phyloP scores from a whole-genome alignment of 805 yeast genomes.

The Hanseniaspora thailandica region DNA sequence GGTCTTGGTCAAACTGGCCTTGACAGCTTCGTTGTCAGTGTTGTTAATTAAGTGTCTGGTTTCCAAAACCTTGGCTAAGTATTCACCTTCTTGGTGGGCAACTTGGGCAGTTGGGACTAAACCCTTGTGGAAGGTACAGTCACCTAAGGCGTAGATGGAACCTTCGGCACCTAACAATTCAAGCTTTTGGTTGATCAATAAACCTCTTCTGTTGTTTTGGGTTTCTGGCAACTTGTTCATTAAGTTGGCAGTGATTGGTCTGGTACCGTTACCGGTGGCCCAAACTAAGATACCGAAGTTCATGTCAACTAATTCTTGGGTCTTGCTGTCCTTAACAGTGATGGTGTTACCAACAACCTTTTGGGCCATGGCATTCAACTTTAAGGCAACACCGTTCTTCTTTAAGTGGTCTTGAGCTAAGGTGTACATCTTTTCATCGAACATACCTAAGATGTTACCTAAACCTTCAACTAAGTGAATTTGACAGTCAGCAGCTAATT shows the following conservation, averaged over 20 bases:
- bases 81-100: conserved; percentile 87
- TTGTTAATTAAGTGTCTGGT: conserved; percentile 52
- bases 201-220: conserved; percentile 80
- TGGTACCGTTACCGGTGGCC: conserved; percentile 95
- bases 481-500: conserved; percentile 64
- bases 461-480: conserved; percentile 83
- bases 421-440: conserved; percentile 54
- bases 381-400: conserved; percentile 56
- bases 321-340: conserved; percentile 53
- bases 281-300: conserved; percentile 91
- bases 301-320: conserved; percentile 56
- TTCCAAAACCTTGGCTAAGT: conserved; percentile 60
- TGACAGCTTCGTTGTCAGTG: conserved; percentile 27
- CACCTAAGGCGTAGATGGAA: conserved; percentile 77
- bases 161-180: conserved; percentile 73
- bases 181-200: conserved; percentile 70
- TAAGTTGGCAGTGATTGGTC: conserved; percentile 59
- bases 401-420: conserved; percentile 73
- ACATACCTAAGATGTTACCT: conserved; percentile 74
- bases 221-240: conserved; percentile 61
- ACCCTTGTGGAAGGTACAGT: conserved; percentile 78
- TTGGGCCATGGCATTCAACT: conserved; percentile 79
- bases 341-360: conserved; percentile 63
- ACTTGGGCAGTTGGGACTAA: conserved; percentile 96
- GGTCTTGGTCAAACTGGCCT: conserved; percentile 37